Base-by-base conservation (phyloP, 179 eudicot genomes). In the Actinidia arguta region DNA sequence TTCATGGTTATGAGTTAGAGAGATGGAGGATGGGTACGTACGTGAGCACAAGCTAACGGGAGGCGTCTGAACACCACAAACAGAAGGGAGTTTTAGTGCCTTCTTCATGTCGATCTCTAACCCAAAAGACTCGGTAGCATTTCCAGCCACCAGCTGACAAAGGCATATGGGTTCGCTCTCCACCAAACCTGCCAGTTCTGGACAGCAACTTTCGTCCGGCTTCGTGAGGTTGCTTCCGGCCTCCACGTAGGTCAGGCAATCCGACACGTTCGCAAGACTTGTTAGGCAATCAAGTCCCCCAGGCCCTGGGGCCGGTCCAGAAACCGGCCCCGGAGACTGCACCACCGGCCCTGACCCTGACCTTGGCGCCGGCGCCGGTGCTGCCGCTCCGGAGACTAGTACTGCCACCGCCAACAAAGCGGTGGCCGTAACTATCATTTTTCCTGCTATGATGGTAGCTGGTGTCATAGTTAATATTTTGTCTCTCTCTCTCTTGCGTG, bases 141-240 rank as follows among this genome's bases (percentile, higher is more conserved):
- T 67, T 0, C 7, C 24, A 4, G 85, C 90, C 17, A 90, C 80
- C 78, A 91, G 59, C 66, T 85, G 75, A 56, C 94, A 91, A 54
- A 91, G 75, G 79, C 94, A 91, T 0, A 88, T 36, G 4, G 92
- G 92, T 5, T 87, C 82, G 52, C 83, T 85, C 0, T 88, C 84
- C 81, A 91, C 79, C 86, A 91, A 25, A 44, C 87, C 88, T 4
- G 91, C 89, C 12, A 90, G 81, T 80, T 90, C 94, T n/a, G 92
- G 90, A 61, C 94, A 91, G 68, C 94, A 92, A 0, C 52, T 81
- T 3, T 81, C 82, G 9, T 86, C 93, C 1, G 94, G 94, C 72
- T 77, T 73, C 10, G 82, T 81, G 25, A 52, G 13, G 13, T 84
- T 92, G 80, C 93, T 92, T 55, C 93, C 94, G 0, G n/a, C 64